Base-by-base conservation (phyloP, 352 stramenopile genomes). In the Phytophthora cactorum region DNA sequence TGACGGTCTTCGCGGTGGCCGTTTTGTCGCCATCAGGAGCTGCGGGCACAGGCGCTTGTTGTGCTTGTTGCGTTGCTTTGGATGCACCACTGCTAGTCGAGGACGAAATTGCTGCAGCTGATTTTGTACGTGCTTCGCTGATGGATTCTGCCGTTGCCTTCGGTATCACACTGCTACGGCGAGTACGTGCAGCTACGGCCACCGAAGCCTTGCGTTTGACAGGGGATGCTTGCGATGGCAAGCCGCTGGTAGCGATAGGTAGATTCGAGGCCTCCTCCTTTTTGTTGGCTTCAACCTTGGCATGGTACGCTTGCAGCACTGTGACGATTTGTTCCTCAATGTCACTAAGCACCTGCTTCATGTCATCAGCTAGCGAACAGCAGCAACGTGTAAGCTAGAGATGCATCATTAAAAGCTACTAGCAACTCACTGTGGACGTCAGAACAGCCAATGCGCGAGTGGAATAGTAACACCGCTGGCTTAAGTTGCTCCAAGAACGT, bases 301-400 rank as follows among this genome's bases (percentile, higher is more conserved):
- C 44, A 53, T 89, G 79, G 50, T 89, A 90, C 9, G 78, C 82
- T 68, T 92, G 84, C 34, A 95, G 56, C 10, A 93, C 63, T 0
- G 67, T 68, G 31, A 90, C 80, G 32, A 92, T 76, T 53, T 93
- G 84, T 44, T 92, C 84, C 71, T 95, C 86, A 36, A 93, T 84
- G 39, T 93, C 82, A 1, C 86, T 83, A 10, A 95, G 62, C 14
- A 91, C 70, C 51, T 89, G 87, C 52, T 89, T 92, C 73, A 93
- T 81, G 45, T 91, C 79, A 39, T 90, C 86, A 32, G 79, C 82
- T 90, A 32, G 15, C 32, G 38, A 66, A n/a, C 4, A 61, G 44
- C 17, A 38, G 44, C 51, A 56, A 10, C 50, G 12, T 11, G 50
- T 31, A 17, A 43, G 39, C 34, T 39, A 39, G 5, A 39, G 2